Percentiles rank a stretch among this genome's conserved stretches.
These are phyloP conservation scores for Metschnikowia gruessii DNA, from an alignment of 805 yeast species.

Conservation along the genomic window DNA sequence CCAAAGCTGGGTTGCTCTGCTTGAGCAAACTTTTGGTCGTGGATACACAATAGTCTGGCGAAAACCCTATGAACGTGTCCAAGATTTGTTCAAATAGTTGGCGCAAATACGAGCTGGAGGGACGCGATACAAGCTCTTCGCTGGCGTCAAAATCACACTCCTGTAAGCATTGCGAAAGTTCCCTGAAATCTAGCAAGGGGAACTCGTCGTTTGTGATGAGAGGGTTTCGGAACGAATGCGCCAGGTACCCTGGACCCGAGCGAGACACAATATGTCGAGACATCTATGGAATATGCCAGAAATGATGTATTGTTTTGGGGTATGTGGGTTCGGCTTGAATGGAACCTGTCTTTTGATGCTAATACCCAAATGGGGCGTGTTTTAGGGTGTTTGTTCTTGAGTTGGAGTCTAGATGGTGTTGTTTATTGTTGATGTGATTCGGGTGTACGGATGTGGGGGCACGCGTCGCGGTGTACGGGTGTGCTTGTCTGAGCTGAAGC, in stretches of 20 bases:
- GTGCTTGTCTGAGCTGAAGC: too few species aligned
- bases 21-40: conserved; percentile 23
- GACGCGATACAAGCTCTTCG: conserved; percentile 57
- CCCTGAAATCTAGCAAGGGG: conserved; percentile 59
- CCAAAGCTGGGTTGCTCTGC: conserved; percentile 4
- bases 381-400: too few species aligned
- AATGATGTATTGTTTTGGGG: too few species aligned
- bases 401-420: too few species aligned
- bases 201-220: conserved; percentile 44
- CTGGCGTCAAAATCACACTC: conserved; percentile 60
- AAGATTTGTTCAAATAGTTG: conserved; percentile 58
- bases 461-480: too few species aligned
- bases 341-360: too few species aligned
- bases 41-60: conserved; percentile 24
- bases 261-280: conserved; percentile 1
- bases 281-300: not conserved
- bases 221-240: conserved; percentile 2
- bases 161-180: conserved; percentile 55
- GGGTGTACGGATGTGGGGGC: too few species aligned
- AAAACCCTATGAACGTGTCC: conserved; percentile 57
- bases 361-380: too few species aligned
- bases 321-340: too few species aligned
- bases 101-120: conserved; percentile 54
- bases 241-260: not conserved
- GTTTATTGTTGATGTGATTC: too few species aligned